A percentile compares a stretch with the other conserved stretches of the same genome.
These are phyloP conservation scores for Pittosporum tobira DNA, from an alignment of 129 eudicot species.

Conservation along the genomic window DNA sequence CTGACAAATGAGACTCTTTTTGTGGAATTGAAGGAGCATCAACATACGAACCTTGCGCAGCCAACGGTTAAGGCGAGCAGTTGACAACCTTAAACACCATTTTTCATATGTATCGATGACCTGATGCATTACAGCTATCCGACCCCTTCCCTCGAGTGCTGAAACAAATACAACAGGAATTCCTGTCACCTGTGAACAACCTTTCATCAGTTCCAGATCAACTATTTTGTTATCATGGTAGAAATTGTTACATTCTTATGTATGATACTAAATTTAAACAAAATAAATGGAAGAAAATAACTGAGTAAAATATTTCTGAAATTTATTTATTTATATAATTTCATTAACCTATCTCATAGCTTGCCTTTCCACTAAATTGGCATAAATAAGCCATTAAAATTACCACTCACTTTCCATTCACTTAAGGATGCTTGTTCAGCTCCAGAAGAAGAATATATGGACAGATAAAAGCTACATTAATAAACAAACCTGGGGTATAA, in stretches of 20 bases:
- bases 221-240: not conserved
- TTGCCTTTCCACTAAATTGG: no score
- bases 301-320: no score
- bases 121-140: slow-evolving; percentile 67
- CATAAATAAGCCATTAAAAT: no score
- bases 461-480: not conserved
- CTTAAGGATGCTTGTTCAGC: no score
- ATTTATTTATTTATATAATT: no score
- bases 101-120: slow-evolving; percentile 74
- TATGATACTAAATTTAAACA: not conserved
- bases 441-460: not conserved
- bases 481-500: slow-evolving; percentile 78
- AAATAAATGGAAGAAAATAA: not conserved
- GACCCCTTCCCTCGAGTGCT: slow-evolving; percentile 76
- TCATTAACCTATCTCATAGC: not conserved
- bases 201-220: not conserved
- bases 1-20: no score
- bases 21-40: not conserved
- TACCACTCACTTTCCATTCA: no score
- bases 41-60: slow-evolving; percentile 57
- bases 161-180: slow-evolving; percentile 90
- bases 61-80: slow-evolving; percentile 94
- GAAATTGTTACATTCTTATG: not conserved
- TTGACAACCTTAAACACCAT: slow-evolving; percentile 87
- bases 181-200: slow-evolving; percentile 65